Evolutionary conservation across 1,284 basidiomycete species (phyloP).

Genomic region (Marasmius tenuissimus): DNA sequence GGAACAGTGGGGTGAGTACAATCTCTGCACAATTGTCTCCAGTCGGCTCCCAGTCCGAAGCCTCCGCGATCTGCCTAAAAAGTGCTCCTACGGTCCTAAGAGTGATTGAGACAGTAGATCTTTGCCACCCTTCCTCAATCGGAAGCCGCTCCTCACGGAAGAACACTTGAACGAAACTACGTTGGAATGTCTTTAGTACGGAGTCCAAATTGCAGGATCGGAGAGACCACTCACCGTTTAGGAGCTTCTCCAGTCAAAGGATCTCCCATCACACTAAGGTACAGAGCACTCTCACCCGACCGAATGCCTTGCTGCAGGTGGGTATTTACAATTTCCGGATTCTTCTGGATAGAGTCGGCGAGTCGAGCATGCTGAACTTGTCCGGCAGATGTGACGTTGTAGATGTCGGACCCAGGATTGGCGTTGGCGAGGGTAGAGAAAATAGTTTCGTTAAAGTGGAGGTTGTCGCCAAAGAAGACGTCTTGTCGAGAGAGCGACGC

Average conservation of each 20-base stretch:
- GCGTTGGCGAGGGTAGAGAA: constrained; percentile 3
- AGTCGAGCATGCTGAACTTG: constrained; percentile 8
- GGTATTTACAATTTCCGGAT: constrained; percentile 2
- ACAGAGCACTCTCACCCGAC: not conserved
- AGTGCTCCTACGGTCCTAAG: not conserved
- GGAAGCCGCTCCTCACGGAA: constrained; percentile 20
- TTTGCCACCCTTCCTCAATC: constrained; percentile 17
- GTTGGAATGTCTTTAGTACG: not conserved
- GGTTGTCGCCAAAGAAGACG: constrained; percentile 15
- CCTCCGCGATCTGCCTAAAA: not conserved
- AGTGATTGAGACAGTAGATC: constrained; percentile 8
- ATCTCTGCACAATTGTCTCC: not conserved
- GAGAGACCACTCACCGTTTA: not conserved
- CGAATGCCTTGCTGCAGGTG: not conserved
- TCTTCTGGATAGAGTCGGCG: not conserved
- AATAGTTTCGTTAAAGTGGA: constrained; percentile 16
- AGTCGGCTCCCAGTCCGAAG: not conserved
- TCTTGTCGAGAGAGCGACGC: constrained; percentile 22
- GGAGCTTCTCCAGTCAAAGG: not conserved
- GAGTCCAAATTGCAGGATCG: not conserved
- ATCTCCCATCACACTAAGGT: constrained; percentile 5
- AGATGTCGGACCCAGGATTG: not conserved
- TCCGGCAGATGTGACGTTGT: constrained; percentile 1
- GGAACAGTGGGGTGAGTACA: too few relatives aligned
- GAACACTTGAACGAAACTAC: constrained; percentile 17